Conservation (phyloP, 2,329 filamentous ascomycete species). For the Grosmannia penicillata region DNA sequence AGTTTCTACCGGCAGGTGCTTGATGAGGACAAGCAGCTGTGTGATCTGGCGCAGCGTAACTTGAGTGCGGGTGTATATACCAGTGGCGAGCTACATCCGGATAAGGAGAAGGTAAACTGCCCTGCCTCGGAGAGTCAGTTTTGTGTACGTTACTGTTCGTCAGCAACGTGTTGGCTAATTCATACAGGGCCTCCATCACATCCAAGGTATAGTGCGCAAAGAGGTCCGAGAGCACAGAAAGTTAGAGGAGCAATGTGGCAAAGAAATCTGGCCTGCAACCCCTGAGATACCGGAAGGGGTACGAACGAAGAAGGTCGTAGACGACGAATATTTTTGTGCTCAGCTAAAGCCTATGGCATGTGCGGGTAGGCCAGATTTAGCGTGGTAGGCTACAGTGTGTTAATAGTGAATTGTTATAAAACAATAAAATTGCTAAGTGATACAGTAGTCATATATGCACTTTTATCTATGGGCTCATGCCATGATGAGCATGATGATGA, state of each 20-base stretch:
- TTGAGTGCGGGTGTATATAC: conserved; percentile 33
- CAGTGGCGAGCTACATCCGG: conserved; percentile 35
- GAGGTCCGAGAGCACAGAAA: conserved; percentile 15
- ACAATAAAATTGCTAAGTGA: too few species aligned
- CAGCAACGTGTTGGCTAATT: too few species aligned
- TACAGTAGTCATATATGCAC: too few species aligned
- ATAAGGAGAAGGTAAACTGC: conserved; percentile 35
- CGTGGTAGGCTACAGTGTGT: too few species aligned
- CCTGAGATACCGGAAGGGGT: conserved; percentile 11
- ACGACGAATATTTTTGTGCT: conserved; percentile 16
- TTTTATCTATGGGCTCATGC: too few species aligned
- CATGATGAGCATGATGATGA: too few species aligned
- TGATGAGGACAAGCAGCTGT: conserved; percentile 34
- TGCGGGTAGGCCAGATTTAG: not conserved
- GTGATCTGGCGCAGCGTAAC: conserved; percentile 32
- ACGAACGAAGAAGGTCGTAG: conserved; percentile 12
- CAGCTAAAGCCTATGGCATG: not conserved
- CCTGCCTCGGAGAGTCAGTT: too few species aligned
- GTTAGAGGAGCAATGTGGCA: conserved; percentile 11
- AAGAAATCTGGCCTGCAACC: conserved; percentile 18
- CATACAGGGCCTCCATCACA: conserved; percentile 40
- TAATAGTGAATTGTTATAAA: too few species aligned
- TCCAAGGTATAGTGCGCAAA: conserved; percentile 15
- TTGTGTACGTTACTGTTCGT: too few species aligned
- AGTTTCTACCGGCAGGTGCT: conserved; percentile 36